Evolutionary conservation across 306 rosid species (phyloP), one percentile per base, ranked within the genome.

Genomic region (Arachis stenosperma): DNA sequence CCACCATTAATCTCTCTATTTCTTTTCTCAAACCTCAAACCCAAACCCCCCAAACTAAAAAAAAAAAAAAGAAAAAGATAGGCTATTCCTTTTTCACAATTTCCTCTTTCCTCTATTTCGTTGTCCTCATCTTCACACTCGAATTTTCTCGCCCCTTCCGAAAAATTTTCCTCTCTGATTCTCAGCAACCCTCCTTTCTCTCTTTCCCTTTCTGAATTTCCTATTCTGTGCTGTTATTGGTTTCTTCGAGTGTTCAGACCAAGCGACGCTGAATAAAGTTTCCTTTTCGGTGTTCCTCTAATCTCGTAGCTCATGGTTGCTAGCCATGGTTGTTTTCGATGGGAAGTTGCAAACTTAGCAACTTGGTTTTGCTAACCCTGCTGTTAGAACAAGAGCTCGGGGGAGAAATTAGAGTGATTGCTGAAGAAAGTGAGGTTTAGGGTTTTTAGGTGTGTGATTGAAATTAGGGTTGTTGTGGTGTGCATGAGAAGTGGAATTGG

Each of bases 401-500:
- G 50, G 61, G 69, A 73, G 36, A 43, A 80, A 73, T 79, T 59
- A 40, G 51, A 60, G 80, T 77, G 83, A 69, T 73, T 64, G 12
- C 37, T 81, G 81, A 71, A 75, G 66, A 69, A 62, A 62, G 48
- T 75, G 74, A 37, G 81, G 78, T 84, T 78, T 84, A 81, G 85
- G 88, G 51, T 14, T 6, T 52, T 52, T n/a, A 6, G 12, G 47
- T 6, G 65, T 71, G 70, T 67, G 75, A 58, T 80, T 75, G 77
- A 80, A 56, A 75, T 75, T 80, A 47, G 84, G 77, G 77, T 75
- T 80, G 22, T 56, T 63, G 9, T 3, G 22, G 61, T 61, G 60
- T 78, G 85, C 68, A 78, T 84, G 85, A 75, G 81, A 70, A 81
- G 53, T 57, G 36, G 63, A 71, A 66, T 75, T 33, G 37, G 37